These are phyloP conservation scores for Microdochium bolleyi DNA, from an alignment of 2,329 filamentous ascomycete species.

Conservation along the genomic window DNA sequence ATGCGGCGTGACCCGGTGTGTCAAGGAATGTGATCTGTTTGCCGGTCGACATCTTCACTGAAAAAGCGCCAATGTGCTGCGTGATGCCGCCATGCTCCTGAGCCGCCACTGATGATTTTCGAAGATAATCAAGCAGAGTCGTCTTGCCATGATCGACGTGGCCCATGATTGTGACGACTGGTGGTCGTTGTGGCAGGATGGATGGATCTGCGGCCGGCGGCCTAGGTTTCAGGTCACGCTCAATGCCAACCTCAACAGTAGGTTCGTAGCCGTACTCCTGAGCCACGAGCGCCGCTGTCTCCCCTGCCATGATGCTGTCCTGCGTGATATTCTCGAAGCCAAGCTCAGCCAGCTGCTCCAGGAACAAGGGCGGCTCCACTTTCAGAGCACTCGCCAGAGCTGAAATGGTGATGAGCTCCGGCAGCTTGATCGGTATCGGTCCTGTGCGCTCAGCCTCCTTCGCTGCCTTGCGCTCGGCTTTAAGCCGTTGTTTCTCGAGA, in stretches of 20 bases:
- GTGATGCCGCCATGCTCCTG: slow-evolving; percentile 95
- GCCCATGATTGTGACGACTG: slow-evolving; percentile 98
- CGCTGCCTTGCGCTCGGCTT: slow-evolving; percentile 30
- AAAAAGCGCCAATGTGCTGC: slow-evolving; percentile 96
- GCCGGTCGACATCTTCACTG: slow-evolving; percentile 76
- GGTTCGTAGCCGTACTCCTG: slow-evolving; percentile 91
- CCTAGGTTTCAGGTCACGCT: slow-evolving; percentile 63
- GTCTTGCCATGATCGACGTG: slow-evolving; percentile 99
- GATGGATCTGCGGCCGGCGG: slow-evolving; percentile 62
- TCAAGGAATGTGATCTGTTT: slow-evolving; percentile 95
- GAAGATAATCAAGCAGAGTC: slow-evolving; percentile 85
- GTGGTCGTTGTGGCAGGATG: slow-evolving; percentile 65
- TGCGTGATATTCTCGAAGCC: slow-evolving; percentile 81
- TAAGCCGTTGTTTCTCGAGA: slow-evolving; percentile 30
- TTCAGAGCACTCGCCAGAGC: slow-evolving; percentile 71
- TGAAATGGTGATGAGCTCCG: slow-evolving; percentile 85
- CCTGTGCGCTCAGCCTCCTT: slow-evolving; percentile 24
- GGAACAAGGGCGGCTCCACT: slow-evolving; percentile 62
- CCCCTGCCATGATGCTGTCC: slow-evolving; percentile 82
- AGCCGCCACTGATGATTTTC: slow-evolving; percentile 85
- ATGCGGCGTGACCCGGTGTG: slow-evolving; percentile 92
- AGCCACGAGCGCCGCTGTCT: slow-evolving; percentile 83
- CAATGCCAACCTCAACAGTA: slow-evolving; percentile 58
- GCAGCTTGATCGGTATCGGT: slow-evolving; percentile 62
- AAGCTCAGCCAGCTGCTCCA: slow-evolving; percentile 69